Base-by-base conservation (phyloP, 106 monocot species). In the Apostasia ramifera region DNA sequence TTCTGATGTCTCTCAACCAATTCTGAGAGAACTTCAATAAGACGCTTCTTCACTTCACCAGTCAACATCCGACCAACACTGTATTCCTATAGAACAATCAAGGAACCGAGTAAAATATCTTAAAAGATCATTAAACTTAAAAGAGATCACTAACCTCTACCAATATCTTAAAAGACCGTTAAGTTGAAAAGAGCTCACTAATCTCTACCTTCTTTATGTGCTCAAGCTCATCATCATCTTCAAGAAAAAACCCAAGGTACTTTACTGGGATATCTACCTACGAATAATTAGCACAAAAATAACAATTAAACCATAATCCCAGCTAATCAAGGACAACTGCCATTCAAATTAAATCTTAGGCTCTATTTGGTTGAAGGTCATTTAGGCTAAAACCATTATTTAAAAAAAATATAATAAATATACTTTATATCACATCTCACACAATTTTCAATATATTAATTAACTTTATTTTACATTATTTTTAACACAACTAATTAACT, bases 211-310 rank as follows among this genome's bases (percentile, higher is more conserved):
- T 82, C 80, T 73, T 97, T 66, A 97, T 97, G 74, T 79, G 80
- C 68, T 82, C 86, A 42, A 97, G 81, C 66, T 97, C 92, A 13
- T 47, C 81, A 63, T 97, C 95, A 66, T 97, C 95, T 55, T 97
- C 92, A 70, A 97, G 92, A 77, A 97, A 97, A 84, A 97, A 97
- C 66, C 80, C 66, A 9, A 97, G 84, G 73, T 97, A 97, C 72
- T 97, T 97, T 66, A 92, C 51, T 9, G 92, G 82, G 63, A 97
- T 91, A 81, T 97, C 95, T 43, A 97, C 95, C 95, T 97, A 66
- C 43, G n/a, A 1, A 60, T 4, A 67, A 26, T 26, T 26, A 26
- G 26, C 26, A 26, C 26, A 26, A 26, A 26, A 26, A 26, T 26
- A 26, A 26, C 0, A 26, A 0, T 0, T 0, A 26, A 26, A 26